Evolutionary conservation across 164 flowering plant species (phyloP), one percentile per base, ranked within the genome.

Genomic region (Nymphaea colorata): DNA sequence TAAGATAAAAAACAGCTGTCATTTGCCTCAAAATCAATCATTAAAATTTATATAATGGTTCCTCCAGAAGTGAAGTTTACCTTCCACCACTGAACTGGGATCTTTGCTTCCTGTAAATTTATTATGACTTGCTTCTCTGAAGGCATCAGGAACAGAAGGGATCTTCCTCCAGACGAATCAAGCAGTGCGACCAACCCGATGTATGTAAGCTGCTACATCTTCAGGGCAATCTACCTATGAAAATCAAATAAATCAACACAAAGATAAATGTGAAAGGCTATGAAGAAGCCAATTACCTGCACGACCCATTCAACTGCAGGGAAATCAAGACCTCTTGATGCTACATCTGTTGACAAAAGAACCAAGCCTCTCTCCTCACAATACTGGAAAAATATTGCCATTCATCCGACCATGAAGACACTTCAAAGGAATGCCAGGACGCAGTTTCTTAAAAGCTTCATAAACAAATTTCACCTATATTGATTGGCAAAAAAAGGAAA

Each of bases 161-260:
- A 86, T 67, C 72, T 83, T 66, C 99, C 99, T 47, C 76, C 80
- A 70, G 97, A 76, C 41, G 68, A 84, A 87, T 43, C 99, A 90
- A 69, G 98, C 99, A 69, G 98, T 92, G 15, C 98, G 88, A 17
- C 99, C 99, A 72, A 90, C 99, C 78, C 99, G 79, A 70, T 95
- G 99, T 68, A 95, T 90, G 80, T 95, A 95, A 59, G 87, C 73
- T 67, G 83, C 89, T 70, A 82, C 90, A 80, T 92, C 85, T 59
- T 89, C 93, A 5, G 99, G 98, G 76, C 99, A 95, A 75, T 95
- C 98, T 66, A 87, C 84, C 99, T 95, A 17, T 61, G 42, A 3
- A 17, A 11, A 36, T 2, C 64, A 61, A 36, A 61, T n/a, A 61
- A 61, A 11, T 8, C 36, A 61, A 8, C 6, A 61, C 3, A 61